Evolutionary conservation across 2,329 filamentous ascomycete genomes (phyloP), one percentile per base, ranked within the genome.

Genomic region (Cercospora brassicicola): DNA sequence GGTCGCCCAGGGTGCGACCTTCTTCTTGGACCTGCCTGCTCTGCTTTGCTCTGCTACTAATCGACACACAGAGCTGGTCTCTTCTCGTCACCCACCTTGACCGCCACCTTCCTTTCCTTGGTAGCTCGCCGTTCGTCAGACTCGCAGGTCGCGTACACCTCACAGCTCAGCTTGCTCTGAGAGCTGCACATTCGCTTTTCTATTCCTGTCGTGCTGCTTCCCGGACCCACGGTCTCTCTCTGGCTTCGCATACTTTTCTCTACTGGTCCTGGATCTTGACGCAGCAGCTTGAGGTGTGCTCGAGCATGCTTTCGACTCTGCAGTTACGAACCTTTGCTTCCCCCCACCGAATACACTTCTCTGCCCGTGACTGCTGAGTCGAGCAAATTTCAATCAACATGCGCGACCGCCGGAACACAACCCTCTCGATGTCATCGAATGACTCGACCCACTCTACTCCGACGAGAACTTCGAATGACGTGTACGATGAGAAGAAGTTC

Each of bases 401-500:
- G 82, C 80, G 82, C 70, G 81, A 80, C 71, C 78, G 82, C 71
- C 77, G 82, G 68, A 84, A 83, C 72, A 82, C 81, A 13, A 81
- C 80, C 71, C 78, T 83, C 64, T 81, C 80, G n/a, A 79, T 82
- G 59, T 81, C 81, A 57, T 81, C 82, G 55, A 80, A 89, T 88
- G 78, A 89, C 87, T 28, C 91, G 90, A 28, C 89, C 90, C 3
- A 86, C 86, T 36, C 94, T 89, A 1, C 91, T 90, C 2, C 87
- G 87, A 70, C 85, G 93, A 60, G 91, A 90, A 11, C 88, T 87
- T 13, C 84, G 91, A 63, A 82, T 90, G 39, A 88, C 88, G 66
- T 13, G 85, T 89, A 69, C 87, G 88, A 75, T 86, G 89, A 75
- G 89, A 77, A 90, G 79, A 86, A 88, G 59, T 63, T 69, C n/a